These are phyloP conservation scores for Sextonia rubra DNA, from an alignment of 164 flowering plant genomes.

Conservation along the genomic window DNA sequence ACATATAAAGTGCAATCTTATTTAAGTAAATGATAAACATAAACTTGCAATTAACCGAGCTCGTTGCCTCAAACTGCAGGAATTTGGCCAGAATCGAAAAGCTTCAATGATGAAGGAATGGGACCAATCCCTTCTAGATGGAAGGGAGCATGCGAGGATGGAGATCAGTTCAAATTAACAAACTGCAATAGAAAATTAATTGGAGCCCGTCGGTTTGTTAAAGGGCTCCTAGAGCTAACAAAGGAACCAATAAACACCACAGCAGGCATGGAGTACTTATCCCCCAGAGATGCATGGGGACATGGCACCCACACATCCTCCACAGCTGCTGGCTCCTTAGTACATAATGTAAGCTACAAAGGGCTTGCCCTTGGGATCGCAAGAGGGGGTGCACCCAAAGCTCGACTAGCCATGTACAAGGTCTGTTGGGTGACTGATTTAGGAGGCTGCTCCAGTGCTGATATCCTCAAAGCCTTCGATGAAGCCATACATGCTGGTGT, in stretches of 20 bases:
- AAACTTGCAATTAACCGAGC: no score
- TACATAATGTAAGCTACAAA: constrained; percentile 13
- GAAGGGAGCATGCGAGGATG: constrained; percentile 9
- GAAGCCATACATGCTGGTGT: constrained; percentile 30
- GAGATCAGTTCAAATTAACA: constrained; percentile 12
- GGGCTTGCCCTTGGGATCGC: constrained; percentile 19
- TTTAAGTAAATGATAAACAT: no score
- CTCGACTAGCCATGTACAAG: constrained; percentile 29
- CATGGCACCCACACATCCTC: constrained; percentile 27
- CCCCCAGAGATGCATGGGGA: constrained; percentile 17
- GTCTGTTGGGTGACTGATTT: no score
- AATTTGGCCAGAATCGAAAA: constrained; percentile 16
- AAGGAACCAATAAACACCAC: neutral
- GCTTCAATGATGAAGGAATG: constrained; percentile 12
- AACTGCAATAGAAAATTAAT: constrained; percentile 25
- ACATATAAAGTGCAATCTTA: no score
- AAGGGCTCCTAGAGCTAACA: constrained; percentile 6
- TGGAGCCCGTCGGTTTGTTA: constrained; percentile 25
- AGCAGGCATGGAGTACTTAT: constrained; percentile 8
- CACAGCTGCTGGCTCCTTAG: constrained; percentile 22
- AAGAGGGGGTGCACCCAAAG: constrained; percentile 26
- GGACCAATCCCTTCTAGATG: constrained; percentile 10
- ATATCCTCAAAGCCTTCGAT: constrained; percentile 26
- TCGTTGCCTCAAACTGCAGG: neutral
- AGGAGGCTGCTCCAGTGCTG: constrained; percentile 15